Conservation (phyloP, 257 asterid species). For the Lycium ferocissimum region DNA sequence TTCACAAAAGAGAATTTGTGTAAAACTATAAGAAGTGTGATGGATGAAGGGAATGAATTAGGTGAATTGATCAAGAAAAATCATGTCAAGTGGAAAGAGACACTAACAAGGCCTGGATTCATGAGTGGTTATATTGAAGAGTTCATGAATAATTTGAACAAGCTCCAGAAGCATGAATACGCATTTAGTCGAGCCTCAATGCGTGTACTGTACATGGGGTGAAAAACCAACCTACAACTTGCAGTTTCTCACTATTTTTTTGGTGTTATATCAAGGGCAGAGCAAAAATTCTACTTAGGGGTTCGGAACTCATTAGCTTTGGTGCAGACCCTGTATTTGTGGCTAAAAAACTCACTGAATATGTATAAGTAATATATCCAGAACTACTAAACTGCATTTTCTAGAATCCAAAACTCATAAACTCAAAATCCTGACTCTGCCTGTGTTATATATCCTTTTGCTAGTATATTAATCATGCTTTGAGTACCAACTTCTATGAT, state of each 20-base stretch:
- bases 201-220: no score
- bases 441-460: neutral
- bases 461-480: neutral
- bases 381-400: no score
- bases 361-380: no score
- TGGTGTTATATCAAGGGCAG: no score
- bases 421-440: neutral
- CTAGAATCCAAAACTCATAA: no score
- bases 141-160: slow-evolving; percentile 55
- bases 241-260: no score
- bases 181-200: no score
- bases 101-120: slow-evolving; percentile 43
- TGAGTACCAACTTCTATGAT: neutral
- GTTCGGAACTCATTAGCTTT: neutral
- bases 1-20: slow-evolving; percentile 68
- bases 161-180: slow-evolving; percentile 34
- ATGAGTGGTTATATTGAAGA: slow-evolving; percentile 56
- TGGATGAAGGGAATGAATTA: slow-evolving; percentile 62
- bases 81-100: slow-evolving; percentile 63
- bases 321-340: neutral
- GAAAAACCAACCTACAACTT: no score
- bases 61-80: slow-evolving; percentile 53
- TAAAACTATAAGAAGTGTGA: slow-evolving; percentile 52
- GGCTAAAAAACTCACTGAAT: neutral
- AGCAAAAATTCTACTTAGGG: neutral